Percentiles rank a stretch among this genome's conserved stretches.
Evolutionary conservation across 768 basidiomycete species (phyloP).

Genomic region (Lentinula sp.): DNA sequence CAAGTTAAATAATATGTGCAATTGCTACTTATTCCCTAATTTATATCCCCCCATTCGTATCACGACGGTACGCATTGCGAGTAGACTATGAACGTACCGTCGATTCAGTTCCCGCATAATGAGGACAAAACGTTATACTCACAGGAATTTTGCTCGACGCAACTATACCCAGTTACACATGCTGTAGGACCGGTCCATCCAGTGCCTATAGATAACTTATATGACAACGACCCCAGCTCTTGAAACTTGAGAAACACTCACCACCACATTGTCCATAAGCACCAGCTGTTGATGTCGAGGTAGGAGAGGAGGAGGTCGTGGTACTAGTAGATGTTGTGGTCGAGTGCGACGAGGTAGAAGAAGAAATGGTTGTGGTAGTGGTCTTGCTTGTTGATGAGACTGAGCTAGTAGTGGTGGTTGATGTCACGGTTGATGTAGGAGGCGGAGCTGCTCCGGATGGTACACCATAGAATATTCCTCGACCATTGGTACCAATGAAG

Average conservation of each 20-base stretch:
- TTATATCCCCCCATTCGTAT: not conserved
- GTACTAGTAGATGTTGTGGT: constrained; percentile 1
- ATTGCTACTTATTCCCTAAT: not conserved
- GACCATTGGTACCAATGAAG: constrained; percentile 31
- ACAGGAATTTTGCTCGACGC: constrained; percentile 17
- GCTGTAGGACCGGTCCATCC: constrained; percentile 15
- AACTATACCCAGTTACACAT: constrained; percentile 15
- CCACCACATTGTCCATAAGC: constrained; percentile 21
- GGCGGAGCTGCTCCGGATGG: constrained; percentile 7
- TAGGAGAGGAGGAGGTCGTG: constrained; percentile 1
- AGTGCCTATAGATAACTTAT: not conserved
- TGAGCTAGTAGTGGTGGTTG: not conserved
- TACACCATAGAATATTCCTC: constrained; percentile 25
- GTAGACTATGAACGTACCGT: constrained; percentile 12
- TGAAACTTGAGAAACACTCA: not conserved
- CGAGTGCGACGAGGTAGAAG: constrained; percentile 6
- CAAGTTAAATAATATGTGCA: not conserved
- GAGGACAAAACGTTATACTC: constrained; percentile 4
- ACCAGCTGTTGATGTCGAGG: not conserved
- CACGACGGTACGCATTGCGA: constrained; percentile 19
- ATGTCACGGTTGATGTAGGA: constrained; percentile 6
- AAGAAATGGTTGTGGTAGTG: not conserved
- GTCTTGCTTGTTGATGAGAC: not conserved
- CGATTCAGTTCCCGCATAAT: not conserved
- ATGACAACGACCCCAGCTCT: not conserved